Percentiles rank a stretch among this genome's conserved stretches.
Conservation (phyloP, 1,139 yeast genomes). For the Yamadazyma triangularis region DNA sequence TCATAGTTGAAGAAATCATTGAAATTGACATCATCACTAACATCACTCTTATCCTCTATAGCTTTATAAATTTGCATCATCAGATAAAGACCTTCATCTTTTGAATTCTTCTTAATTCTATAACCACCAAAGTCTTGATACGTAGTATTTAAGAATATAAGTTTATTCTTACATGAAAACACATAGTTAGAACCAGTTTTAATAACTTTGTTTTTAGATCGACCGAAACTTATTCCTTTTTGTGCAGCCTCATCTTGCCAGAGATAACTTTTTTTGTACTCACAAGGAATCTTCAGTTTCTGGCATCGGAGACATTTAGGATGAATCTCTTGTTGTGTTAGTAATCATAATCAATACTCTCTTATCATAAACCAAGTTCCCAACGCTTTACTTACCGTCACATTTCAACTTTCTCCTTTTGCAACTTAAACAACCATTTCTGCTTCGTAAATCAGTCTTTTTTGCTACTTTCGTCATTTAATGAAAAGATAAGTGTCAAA, state of each 20-base stretch:
- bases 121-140: slow-evolving; percentile 14
- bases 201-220: slow-evolving; percentile 15
- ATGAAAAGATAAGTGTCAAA: too few relatives aligned
- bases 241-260: slow-evolving; percentile 33
- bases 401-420: slow-evolving; percentile 24
- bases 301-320: slow-evolving; percentile 23
- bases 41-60: too few relatives aligned
- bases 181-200: slow-evolving; percentile 1
- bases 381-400: slow-evolving; percentile 15
- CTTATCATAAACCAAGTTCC: too few relatives aligned
- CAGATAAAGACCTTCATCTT: slow-evolving; percentile 2
- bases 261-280: slow-evolving; percentile 13
- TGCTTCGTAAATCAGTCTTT: slow-evolving; percentile 13
- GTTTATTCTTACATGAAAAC: slow-evolving; percentile 5
- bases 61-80: slow-evolving; percentile 8
- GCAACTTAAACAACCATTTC: slow-evolving; percentile 24
- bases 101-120: background rate
- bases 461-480: slow-evolving; percentile 1
- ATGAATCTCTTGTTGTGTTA: slow-evolving; percentile 13
- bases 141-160: slow-evolving; percentile 21
- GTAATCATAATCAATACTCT: background rate
- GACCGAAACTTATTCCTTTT: slow-evolving; percentile 31
- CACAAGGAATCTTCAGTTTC: slow-evolving; percentile 16
- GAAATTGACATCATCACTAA: too few relatives aligned
- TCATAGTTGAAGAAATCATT: too few relatives aligned